Evolutionary conservation across 352 stramenopile species (phyloP).

Genomic region (Globisporangium echinulatum): DNA sequence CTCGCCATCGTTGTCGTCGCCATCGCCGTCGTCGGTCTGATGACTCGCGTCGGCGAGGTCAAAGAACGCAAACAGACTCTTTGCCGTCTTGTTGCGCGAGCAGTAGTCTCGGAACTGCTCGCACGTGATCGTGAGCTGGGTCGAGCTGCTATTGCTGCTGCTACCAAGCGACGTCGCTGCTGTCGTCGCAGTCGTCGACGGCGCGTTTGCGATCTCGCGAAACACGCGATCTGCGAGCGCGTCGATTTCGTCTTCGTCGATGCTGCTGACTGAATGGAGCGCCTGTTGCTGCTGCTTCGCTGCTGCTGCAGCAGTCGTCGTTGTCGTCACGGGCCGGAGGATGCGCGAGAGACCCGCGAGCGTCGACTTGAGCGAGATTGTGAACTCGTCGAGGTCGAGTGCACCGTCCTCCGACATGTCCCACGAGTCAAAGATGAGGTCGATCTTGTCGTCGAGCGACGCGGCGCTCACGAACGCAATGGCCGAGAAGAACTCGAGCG

Average conservation of each 20-base stretch:
- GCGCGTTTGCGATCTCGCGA: conserved; percentile 49
- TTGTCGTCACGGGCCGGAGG: conserved; percentile 21
- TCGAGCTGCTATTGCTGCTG: conserved; percentile 11
- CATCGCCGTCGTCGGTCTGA: conserved; percentile 8
- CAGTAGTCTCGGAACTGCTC: conserved; percentile 78
- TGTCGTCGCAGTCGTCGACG: background rate
- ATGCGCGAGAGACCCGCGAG: conserved; percentile 64
- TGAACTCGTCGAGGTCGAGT: conserved; percentile 78
- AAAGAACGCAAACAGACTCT: conserved; percentile 59
- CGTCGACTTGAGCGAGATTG: conserved; percentile 85
- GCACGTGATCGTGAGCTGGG: conserved; percentile 51
- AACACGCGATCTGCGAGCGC: conserved; percentile 57
- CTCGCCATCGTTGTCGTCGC: conserved; percentile 7
- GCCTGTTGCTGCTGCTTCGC: background rate
- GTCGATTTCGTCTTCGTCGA: conserved; percentile 63
- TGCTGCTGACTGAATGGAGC: conserved; percentile 1
- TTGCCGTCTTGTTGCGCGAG: conserved; percentile 49
- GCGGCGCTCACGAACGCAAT: conserved; percentile 60
- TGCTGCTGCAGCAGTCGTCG: background rate
- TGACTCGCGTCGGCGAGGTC: conserved; percentile 29
- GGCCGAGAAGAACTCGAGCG: conserved; percentile 71
- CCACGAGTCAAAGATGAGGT: conserved; percentile 83
- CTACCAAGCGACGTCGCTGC: too few relatives aligned
- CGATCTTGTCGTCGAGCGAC: conserved; percentile 70
- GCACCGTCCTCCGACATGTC: conserved; percentile 81